Evolutionary conservation across 345 rosid species (phyloP).

Genomic region (Camelina neglecta): DNA sequence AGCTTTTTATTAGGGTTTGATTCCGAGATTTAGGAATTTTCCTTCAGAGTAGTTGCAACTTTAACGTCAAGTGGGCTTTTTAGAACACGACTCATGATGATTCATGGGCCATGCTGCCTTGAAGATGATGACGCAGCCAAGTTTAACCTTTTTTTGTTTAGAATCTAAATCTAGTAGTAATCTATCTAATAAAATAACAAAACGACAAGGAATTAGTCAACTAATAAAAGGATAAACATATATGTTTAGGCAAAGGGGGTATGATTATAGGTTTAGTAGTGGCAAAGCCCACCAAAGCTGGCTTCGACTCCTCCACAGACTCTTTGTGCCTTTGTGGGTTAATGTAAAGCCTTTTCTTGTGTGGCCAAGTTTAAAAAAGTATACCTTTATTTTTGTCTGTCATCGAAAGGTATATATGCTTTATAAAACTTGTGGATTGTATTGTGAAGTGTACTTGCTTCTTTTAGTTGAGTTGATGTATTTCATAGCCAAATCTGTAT

Average conservation of each 20-base stretch:
- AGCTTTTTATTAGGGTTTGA: conserved; percentile 31
- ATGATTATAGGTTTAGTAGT: background rate
- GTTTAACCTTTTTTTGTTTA: no score
- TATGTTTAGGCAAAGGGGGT: no score
- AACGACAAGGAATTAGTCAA: no score
- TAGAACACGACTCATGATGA: conserved; percentile 14
- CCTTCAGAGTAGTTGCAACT: background rate
- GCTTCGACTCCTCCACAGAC: conserved; percentile 29
- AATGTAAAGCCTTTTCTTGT: conserved; percentile 29
- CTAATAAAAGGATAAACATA: no score
- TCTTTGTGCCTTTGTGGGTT: conserved; percentile 17
- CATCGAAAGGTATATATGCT: background rate
- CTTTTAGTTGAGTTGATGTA: no score
- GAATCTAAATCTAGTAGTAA: no score
- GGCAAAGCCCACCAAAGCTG: conserved; percentile 27
- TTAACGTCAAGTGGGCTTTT: conserved; percentile 32
- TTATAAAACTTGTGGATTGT: background rate
- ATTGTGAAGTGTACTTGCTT: background rate
- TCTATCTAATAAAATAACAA: no score
- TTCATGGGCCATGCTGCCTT: conserved; percentile 34
- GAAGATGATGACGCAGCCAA: conserved; percentile 20
- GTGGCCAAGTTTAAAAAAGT: background rate
- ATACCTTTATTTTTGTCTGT: background rate
- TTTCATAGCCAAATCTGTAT: no score
- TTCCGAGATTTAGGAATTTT: conserved; percentile 25